phyloP scores from a whole-genome alignment of 805 yeast genomes.

The Candida odintsovae region DNA sequence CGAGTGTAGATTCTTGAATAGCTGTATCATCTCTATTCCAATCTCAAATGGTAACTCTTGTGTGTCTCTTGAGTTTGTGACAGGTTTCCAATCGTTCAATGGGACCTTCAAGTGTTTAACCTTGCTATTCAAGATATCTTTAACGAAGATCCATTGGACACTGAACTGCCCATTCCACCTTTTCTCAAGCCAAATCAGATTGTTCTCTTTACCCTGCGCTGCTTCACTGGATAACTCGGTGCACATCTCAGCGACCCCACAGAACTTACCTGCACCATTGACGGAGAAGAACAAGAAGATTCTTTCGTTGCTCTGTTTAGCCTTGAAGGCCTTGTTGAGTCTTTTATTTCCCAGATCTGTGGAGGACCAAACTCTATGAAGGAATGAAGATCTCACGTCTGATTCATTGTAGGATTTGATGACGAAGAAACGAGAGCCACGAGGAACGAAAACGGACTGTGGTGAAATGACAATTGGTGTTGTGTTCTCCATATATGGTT shows the following conservation, averaged over 20 bases:
- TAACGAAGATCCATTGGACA: slow-evolving; percentile 46
- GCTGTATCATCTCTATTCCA: slow-evolving; percentile 41
- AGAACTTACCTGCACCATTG: slow-evolving; percentile 50
- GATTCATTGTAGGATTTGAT: slow-evolving; percentile 47
- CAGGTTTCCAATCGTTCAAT: slow-evolving; percentile 42
- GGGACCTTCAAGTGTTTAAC: slow-evolving; percentile 41
- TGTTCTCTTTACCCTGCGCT: slow-evolving; percentile 24
- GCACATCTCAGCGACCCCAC: slow-evolving; percentile 53
- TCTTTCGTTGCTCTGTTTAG: slow-evolving; percentile 20
- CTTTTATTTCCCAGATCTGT: slow-evolving; percentile 52
- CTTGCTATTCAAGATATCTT: slow-evolving; percentile 43
- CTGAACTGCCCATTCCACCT: slow-evolving; percentile 50
- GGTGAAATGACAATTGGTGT: slow-evolving; percentile 9
- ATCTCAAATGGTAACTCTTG: slow-evolving; percentile 48
- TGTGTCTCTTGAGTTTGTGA: slow-evolving; percentile 56
- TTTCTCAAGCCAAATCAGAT: slow-evolving; percentile 38
- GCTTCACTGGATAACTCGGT: slow-evolving; percentile 25
- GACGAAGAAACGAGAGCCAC: slow-evolving; percentile 37
- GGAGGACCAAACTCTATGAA: slow-evolving; percentile 52
- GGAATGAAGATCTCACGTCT: slow-evolving; percentile 45
- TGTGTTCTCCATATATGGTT: background rate
- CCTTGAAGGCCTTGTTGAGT: slow-evolving; percentile 36
- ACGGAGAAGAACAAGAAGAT: slow-evolving; percentile 52
- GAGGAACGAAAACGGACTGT: slow-evolving; percentile 21
- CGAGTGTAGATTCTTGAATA: slow-evolving; percentile 28